Base-by-base conservation (phyloP, 257 asterid genomes). In the Linaria vulgaris region DNA sequence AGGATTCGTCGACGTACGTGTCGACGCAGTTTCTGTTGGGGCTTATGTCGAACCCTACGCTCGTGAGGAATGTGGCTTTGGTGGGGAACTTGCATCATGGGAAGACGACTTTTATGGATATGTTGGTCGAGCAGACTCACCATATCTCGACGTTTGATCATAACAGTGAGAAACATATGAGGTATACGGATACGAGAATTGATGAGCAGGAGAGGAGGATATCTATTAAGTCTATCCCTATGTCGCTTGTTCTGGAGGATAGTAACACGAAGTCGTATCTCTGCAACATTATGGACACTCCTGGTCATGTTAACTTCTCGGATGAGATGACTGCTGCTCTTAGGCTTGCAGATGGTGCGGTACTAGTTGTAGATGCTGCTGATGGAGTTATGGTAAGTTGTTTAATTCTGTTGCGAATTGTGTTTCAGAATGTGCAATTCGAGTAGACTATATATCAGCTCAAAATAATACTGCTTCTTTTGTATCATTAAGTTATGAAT, bases 291-390 rank as follows among this genome's bases (percentile, higher is more conserved):
- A 87, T 87, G 95, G 99, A 92, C 70, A 80, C 99, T 24, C 97
- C 99, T 13, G 99, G 99, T 22, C 99, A 92, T 78, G 97, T 84
- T 38, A 89, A 92, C 79, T 92, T 92, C 61, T 89, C 99, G 1
- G 99, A 92, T 80, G 99, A 92, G 77, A 92, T 92, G 97, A 76
- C 94, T 24, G 97, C 99, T 68, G 96, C 97, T 11, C 83, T 92
- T 43, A 82, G 99, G 78, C 97, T 94, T 75, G 95, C 99, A 51
- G 99, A 94, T 82, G 99, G 99, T 69, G 99, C 97, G 16, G 97
- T 94, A 34, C 77, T 94, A 73, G 74, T 94, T 69, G 97, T 94
- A 58, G 99, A 94, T 80, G 99, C 97, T 58, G 99, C 87, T 52
- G 99, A 87, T 66, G 97, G 99, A 75, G 96, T 89, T 55, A 81